Base-by-base conservation (phyloP, 331 rosid genomes). In the Prunus yedoensis region DNA sequence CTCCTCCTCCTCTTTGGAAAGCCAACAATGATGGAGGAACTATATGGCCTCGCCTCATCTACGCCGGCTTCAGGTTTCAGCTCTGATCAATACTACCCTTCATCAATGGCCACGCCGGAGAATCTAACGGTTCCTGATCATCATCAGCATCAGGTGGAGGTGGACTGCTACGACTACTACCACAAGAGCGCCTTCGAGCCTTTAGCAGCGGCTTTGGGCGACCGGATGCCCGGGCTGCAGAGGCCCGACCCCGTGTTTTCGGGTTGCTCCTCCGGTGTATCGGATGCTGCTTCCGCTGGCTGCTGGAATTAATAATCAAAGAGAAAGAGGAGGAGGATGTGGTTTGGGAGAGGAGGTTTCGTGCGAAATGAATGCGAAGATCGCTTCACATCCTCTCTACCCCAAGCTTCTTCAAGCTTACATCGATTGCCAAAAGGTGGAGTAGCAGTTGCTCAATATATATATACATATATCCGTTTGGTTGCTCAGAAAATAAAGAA, bases 311-410 rank as follows among this genome's bases (percentile, higher is more conserved):
- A 38, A 38, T 38, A 5, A 6, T 74, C 77, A 65, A 32, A 50
- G 78, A 72, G 45, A 30, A 67, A 77, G 78, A 58, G 59, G 59
- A 54, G 59, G 32, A 10, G 58, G 3, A 5, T 2, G 58, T 20
- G 68, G 43, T 32, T 12, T 65, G 13, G 74, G 66, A 5, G 83
- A 84, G 15, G 85, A 83, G 45, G 80, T 71, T 66, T 64, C 85
- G 12, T 62, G 73, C 66, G 78, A 12, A 2, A 69, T 86, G 62
- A 79, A 88, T 45, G 84, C 77, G 3, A 87, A 83, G 86, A 88
- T 92, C 45, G 92, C 89, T 76, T 87, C 89, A 52, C 97, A 92
- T 80, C 97, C 96, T 71, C 87, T 87, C 68, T 92, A 87, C 76
- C 89, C 97, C 53, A 79, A 84, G 64, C 91, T 92, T 0, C 78